Percentiles rank a stretch among this genome's conserved stretches.
Evolutionary conservation across 176 grass and related monocot genomes (phyloP).

Genomic region (Triticum turgidum): DNA sequence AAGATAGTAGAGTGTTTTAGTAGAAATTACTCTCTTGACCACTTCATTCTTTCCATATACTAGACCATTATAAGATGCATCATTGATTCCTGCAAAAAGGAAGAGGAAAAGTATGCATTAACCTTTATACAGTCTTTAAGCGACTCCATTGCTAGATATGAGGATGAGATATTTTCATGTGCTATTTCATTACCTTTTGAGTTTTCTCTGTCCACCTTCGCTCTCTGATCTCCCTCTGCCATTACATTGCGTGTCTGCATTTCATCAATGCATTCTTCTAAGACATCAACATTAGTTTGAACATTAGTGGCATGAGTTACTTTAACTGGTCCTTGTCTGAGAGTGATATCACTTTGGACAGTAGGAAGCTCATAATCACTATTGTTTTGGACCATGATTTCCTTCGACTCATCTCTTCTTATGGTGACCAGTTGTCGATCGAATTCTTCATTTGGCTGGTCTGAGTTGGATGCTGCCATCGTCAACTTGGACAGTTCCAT

Average conservation of each 20-base stretch:
- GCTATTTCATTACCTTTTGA: conserved; percentile 6
- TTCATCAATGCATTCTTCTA: neutral
- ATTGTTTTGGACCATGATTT: neutral
- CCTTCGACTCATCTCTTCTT: neutral
- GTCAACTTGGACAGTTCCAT: conserved; percentile 1
- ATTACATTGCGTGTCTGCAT: neutral
- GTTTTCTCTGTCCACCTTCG: neutral
- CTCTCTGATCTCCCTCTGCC: neutral
- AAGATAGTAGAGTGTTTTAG: conserved; percentile 26
- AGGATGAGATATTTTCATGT: neutral
- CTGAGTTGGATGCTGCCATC: neutral
- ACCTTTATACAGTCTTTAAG: neutral
- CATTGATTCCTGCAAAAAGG: neutral
- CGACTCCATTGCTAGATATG: neutral
- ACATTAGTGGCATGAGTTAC: neutral
- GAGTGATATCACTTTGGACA: neutral
- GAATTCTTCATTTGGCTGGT: neutral
- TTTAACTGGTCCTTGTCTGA: neutral
- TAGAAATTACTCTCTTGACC: neutral
- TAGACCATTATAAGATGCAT: neutral
- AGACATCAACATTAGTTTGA: neutral
- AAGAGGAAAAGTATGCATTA: neutral
- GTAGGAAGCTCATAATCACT: conserved; percentile 7
- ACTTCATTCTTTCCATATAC: neutral
- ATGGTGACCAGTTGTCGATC: neutral